Conservation (phyloP, 306 rosid species). For the Echinosophora koreensis region DNA sequence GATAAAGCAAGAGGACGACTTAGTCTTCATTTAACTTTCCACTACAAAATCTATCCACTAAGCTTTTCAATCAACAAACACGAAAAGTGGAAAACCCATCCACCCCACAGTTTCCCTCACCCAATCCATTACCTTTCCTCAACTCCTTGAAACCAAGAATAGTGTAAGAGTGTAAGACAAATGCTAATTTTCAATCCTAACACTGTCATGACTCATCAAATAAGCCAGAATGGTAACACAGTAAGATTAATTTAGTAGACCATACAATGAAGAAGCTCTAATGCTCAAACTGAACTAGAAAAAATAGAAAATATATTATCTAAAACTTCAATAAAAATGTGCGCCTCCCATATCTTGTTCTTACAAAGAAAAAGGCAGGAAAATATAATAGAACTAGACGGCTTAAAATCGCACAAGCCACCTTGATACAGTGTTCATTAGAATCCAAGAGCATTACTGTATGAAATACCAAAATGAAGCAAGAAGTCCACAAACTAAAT, state of each 20-base stretch:
- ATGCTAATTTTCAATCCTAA: background rate
- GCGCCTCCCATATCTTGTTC: background rate
- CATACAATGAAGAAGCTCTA: background rate
- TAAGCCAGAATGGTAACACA: background rate
- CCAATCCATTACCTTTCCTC: background rate
- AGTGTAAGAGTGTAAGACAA: background rate
- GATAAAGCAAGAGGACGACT: background rate
- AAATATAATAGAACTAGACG: background rate
- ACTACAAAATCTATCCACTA: background rate
- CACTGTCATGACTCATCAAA: background rate
- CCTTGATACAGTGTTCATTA: background rate
- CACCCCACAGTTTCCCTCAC: background rate
- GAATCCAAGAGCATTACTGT: background rate
- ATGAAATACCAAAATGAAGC: background rate
- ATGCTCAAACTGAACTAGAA: background rate
- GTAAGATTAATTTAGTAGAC: background rate
- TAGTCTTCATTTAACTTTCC: background rate
- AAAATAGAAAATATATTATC: background rate
- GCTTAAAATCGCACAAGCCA: background rate
- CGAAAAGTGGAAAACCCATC: background rate
- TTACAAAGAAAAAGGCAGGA: background rate
- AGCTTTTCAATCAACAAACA: background rate
- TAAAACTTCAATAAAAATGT: background rate
- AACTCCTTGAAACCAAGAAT: background rate
- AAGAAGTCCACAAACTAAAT: background rate